A percentile compares a stretch with the other conserved stretches of the same genome.
phyloP scores from a whole-genome alignment of 805 yeast species.

The Metschnikowia koreensis region DNA sequence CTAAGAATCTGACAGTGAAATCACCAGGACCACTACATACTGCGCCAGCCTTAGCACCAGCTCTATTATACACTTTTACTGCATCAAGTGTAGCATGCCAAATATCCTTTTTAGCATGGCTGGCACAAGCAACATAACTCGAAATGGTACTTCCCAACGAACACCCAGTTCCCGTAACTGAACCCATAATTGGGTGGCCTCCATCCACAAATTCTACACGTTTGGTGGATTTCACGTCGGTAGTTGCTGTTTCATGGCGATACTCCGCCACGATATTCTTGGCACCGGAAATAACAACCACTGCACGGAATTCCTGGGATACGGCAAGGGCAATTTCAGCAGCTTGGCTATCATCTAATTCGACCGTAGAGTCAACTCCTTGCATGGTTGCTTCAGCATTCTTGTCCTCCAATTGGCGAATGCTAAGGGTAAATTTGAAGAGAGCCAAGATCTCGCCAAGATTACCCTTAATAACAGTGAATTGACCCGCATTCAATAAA shows the following conservation, averaged over 20 bases:
- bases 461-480: slow-evolving; percentile 78
- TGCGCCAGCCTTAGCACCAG: slow-evolving; percentile 55
- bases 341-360: slow-evolving; percentile 23
- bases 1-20: slow-evolving; percentile 49
- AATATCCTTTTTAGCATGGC: slow-evolving; percentile 20
- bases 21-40: slow-evolving; percentile 51
- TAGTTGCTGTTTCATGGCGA: neutral
- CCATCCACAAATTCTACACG: slow-evolving; percentile 41
- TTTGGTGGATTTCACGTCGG: neutral
- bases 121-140: slow-evolving; percentile 44
- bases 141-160: slow-evolving; percentile 73
- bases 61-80: slow-evolving; percentile 54
- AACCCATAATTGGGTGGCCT: slow-evolving; percentile 61
- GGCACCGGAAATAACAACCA: slow-evolving; percentile 72
- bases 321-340: slow-evolving; percentile 43
- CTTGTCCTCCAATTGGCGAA: slow-evolving; percentile 8
- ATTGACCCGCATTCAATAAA: slow-evolving; percentile 56
- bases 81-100: slow-evolving; percentile 55
- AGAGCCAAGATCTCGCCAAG: slow-evolving; percentile 79
- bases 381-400: slow-evolving; percentile 43
- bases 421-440: slow-evolving; percentile 26
- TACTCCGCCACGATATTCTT: slow-evolving; percentile 26
- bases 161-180: slow-evolving; percentile 82
- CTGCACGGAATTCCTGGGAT: slow-evolving; percentile 49
- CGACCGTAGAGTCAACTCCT: slow-evolving; percentile 61